Evolutionary conservation across 2,329 filamentous ascomycete species (phyloP).

Genomic region (Cercospora canescens): DNA sequence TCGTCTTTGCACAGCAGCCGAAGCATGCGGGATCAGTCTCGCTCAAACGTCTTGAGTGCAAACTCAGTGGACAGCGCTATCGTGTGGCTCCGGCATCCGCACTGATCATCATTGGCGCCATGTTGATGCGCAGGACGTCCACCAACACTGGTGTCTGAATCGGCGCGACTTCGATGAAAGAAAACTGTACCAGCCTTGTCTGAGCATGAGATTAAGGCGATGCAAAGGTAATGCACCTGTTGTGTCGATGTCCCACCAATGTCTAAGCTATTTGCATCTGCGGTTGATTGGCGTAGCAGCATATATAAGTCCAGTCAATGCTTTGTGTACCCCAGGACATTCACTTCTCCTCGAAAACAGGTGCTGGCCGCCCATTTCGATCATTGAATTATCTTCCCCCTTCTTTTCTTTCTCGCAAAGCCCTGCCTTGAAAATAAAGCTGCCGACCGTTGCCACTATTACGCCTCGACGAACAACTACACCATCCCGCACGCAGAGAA

Average conservation of each 20-base stretch:
- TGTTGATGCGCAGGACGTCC: neutral
- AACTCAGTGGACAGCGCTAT: neutral
- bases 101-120: neutral
- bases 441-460: neutral
- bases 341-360: neutral
- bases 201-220: neutral
- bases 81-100: neutral
- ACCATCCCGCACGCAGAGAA: neutral
- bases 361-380: neutral
- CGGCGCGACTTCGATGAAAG: neutral
- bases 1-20: neutral
- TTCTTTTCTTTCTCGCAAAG: neutral
- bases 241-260: neutral
- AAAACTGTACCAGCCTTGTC: neutral
- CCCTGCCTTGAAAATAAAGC: neutral
- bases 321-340: neutral
- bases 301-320: neutral
- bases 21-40: neutral
- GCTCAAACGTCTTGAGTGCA: neutral
- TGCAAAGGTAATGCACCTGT: neutral
- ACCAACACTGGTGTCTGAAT: too few species aligned
- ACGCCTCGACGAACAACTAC: neutral
- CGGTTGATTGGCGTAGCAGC: too few species aligned
- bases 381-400: neutral
- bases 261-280: too few species aligned